Conservation (phyloP, 345 rosid species). For the Bruguiera gymnorhiza region DNA sequence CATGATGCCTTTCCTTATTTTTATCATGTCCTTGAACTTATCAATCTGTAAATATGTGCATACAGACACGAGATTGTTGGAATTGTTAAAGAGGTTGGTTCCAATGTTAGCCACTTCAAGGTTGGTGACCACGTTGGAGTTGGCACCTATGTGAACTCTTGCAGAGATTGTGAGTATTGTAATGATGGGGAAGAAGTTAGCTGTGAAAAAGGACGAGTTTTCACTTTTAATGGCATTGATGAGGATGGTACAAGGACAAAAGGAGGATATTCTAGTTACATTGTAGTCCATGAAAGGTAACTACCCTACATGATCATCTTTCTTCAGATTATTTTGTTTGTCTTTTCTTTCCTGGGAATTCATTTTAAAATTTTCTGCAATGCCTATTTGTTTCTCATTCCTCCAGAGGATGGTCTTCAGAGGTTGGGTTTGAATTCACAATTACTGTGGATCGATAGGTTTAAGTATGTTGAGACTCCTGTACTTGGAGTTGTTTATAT, state of each 20-base stretch:
- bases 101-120: constrained; percentile 56
- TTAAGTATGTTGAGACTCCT: too few species aligned
- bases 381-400: background rate
- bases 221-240: constrained; percentile 68
- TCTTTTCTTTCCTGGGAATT: background rate
- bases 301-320: constrained; percentile 1
- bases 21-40: constrained; percentile 12
- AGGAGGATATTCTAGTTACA: constrained; percentile 81
- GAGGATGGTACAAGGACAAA: constrained; percentile 69
- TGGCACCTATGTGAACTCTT: constrained; percentile 83
- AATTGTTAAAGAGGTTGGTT: constrained; percentile 71
- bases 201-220: constrained; percentile 54
- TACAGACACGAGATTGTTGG: constrained; percentile 88
- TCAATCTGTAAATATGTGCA: background rate
- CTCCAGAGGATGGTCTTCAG: background rate
- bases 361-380: too few species aligned
- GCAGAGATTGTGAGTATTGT: constrained; percentile 74
- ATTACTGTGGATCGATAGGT: too few species aligned
- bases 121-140: constrained; percentile 86
- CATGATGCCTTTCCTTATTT: background rate
- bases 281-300: constrained; percentile 74
- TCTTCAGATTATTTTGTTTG: background rate
- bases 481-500: too few species aligned
- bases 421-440: too few species aligned
- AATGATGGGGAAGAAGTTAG: constrained; percentile 46